Evolutionary conservation across 148 eudicot species (phyloP), one percentile per base, ranked within the genome.

Genomic region (Persicaria tinctoria): DNA sequence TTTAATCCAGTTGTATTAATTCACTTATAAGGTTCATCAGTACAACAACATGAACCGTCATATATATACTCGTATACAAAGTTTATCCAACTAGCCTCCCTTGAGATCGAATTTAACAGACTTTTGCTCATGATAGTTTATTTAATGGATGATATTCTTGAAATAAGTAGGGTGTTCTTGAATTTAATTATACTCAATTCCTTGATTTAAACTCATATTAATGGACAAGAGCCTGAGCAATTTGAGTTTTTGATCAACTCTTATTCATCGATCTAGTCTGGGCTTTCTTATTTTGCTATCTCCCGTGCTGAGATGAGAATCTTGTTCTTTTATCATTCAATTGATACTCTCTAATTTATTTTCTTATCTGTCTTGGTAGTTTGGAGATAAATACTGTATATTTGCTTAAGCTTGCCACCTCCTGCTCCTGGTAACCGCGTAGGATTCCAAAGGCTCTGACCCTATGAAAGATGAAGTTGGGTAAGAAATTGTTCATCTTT

Each of bases 381-480:
- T 62, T 73, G 74, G 46, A 62, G 50, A 77, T 69, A 27, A 70
- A 32, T 51, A 51, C 9, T 45, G 20, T 72, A 69, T 41, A 53
- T 57, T 75, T 53, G 62, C 53, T 45, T 56, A 46, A 53, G 46
- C 47, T 59, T 76, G 45, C 27, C 16, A 41, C 46, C 70, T 0
- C 59, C 41, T 69, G 32, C 23, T 20, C 23, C 27, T 23, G 1
- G 32, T 70, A 66, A 76, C 41, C 46, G 49, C 45, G 57, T 27
- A 59, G 51, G 41, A 27, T 59, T 53, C 41, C 55, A 16, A 49
- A 50, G 51, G 50, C 55, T 57, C 23, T 44, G 20, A 72, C 57
- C 55, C 77, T 76, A 78, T 80, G 76, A 17, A 75, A 75, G 59
- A 84, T 84, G 86, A 84, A 84, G 77, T 76, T 84, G 77, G 86